Conservation (phyloP, 1,284 basidiomycete genomes). For the Cystobasidiaceae sp. region DNA sequence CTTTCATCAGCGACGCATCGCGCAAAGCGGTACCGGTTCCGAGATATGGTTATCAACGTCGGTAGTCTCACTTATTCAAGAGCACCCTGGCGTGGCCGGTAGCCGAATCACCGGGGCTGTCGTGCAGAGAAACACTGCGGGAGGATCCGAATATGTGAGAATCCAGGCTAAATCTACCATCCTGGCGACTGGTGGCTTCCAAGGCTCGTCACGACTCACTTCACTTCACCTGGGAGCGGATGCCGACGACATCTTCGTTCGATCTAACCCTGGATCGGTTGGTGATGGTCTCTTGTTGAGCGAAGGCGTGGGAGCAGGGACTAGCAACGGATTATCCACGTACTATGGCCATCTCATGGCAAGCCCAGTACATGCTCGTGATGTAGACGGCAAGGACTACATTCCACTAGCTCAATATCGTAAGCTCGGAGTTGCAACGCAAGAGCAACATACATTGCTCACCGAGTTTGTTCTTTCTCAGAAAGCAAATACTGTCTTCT, state of each 20-base stretch:
- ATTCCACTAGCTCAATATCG: neutral
- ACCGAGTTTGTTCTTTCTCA: neutral
- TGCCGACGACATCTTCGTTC: neutral
- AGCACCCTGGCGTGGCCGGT: neutral
- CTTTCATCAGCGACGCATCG: neutral
- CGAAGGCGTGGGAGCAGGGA: neutral
- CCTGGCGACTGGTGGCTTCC: neutral
- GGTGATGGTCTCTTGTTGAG: neutral
- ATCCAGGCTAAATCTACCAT: neutral
- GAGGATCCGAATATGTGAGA: neutral
- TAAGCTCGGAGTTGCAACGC: neutral
- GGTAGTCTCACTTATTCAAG: neutral
- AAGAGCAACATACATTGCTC: neutral
- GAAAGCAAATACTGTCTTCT: neutral
- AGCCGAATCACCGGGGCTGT: neutral
- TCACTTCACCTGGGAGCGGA: neutral
- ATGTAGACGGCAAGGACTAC: neutral
- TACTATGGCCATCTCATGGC: neutral
- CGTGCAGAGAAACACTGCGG: neutral
- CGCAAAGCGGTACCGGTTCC: neutral
- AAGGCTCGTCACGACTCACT: neutral
- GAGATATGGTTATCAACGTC: neutral
- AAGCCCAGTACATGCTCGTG: neutral
- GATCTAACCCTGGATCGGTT: neutral
- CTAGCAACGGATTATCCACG: neutral